Percentiles rank a stretch among this genome's conserved stretches.
These are phyloP conservation scores for Massarina eburnea DNA, from an alignment of 2,329 filamentous ascomycete genomes.

Conservation along the genomic window DNA sequence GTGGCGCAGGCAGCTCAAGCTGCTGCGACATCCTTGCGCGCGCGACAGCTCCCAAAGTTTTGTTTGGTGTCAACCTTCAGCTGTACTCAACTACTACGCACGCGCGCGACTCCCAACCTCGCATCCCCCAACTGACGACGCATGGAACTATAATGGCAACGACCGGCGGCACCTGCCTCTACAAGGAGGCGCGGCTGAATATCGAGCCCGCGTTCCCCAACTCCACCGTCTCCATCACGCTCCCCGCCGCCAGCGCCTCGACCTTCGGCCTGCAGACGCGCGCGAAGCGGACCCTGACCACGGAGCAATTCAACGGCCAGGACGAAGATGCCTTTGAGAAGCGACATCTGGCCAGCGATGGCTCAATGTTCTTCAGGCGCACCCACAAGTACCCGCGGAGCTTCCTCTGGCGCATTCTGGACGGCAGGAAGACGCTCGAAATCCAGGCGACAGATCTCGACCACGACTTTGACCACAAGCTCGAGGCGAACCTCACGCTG, in stretches of 20 bases:
- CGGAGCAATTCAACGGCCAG: slow-evolving; percentile 48
- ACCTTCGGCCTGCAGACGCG: slow-evolving; percentile 35
- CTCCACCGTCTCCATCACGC: slow-evolving; percentile 67
- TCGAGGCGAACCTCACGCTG: slow-evolving; percentile 73
- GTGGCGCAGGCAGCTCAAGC: slow-evolving; percentile 8
- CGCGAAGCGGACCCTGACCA: slow-evolving; percentile 38
- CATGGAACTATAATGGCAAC: slow-evolving; percentile 71
- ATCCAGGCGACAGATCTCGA: slow-evolving; percentile 81
- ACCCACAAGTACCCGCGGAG: slow-evolving; percentile 75
- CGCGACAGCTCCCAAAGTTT: slow-evolving; percentile 31
- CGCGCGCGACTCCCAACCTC: slow-evolving; percentile 11
- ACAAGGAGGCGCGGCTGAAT: slow-evolving; percentile 85
- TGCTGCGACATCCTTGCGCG: slow-evolving; percentile 16
- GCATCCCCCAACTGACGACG: slow-evolving; percentile 11
- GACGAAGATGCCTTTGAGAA: slow-evolving; percentile 74
- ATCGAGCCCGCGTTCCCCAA: slow-evolving; percentile 71
- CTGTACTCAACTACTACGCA: slow-evolving; percentile 13
- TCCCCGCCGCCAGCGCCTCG: slow-evolving; percentile 36
- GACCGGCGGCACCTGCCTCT: slow-evolving; percentile 66
- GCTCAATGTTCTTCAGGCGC: slow-evolving; percentile 82
- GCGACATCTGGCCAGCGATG: slow-evolving; percentile 70
- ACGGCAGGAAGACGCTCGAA: slow-evolving; percentile 77
- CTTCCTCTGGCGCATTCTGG: slow-evolving; percentile 88
- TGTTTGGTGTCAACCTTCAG: slow-evolving; percentile 30
- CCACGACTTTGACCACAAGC: slow-evolving; percentile 61